These are phyloP conservation scores for Hortaea werneckii DNA, from an alignment of 2,329 filamentous ascomycete species.

Conservation along the genomic window DNA sequence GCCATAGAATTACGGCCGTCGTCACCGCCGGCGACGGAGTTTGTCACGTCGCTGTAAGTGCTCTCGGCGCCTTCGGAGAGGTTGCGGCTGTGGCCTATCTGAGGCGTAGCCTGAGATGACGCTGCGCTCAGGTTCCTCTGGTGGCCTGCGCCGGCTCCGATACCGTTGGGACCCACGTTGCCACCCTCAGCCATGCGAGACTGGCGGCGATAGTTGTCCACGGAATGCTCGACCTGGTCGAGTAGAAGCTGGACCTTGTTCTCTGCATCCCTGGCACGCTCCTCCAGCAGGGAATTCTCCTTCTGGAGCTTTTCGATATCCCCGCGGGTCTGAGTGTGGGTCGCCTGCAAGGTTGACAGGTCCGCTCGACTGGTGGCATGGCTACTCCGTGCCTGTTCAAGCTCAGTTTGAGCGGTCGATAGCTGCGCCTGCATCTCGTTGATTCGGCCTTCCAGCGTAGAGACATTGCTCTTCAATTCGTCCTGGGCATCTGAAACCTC, in stretches of 20 bases:
- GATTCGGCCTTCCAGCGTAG: slow-evolving; percentile 63
- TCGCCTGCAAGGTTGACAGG: slow-evolving; percentile 42
- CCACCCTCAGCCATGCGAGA: slow-evolving; percentile 32
- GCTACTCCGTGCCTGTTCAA: slow-evolving; percentile 52
- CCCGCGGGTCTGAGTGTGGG: slow-evolving; percentile 28
- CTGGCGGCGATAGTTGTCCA: slow-evolving; percentile 85
- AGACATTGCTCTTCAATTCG: slow-evolving; percentile 56
- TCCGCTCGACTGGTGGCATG: slow-evolving; percentile 32
- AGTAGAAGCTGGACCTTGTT: slow-evolving; percentile 85
- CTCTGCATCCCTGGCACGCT: slow-evolving; percentile 79
- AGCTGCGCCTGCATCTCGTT: slow-evolving; percentile 60
- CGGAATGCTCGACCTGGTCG: slow-evolving; percentile 86
- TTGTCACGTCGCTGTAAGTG: neutral
- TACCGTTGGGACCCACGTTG: slow-evolving; percentile 16
- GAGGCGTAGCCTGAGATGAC: slow-evolving; percentile 27
- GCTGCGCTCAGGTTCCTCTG: slow-evolving; percentile 41
- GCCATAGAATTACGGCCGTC: slow-evolving; percentile 26
- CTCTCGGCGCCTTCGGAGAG: slow-evolving; percentile 55
- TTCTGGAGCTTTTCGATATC: slow-evolving; percentile 74
- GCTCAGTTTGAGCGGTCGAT: slow-evolving; percentile 52
- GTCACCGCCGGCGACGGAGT: neutral
- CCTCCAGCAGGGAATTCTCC: slow-evolving; percentile 73
- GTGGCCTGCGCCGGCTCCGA: slow-evolving; percentile 19
- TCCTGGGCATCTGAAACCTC: slow-evolving; percentile 61
- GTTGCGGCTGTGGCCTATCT: slow-evolving; percentile 34